Evolutionary conservation across 768 basidiomycete genomes (phyloP).

Genomic region (Pleurotus djamor): DNA sequence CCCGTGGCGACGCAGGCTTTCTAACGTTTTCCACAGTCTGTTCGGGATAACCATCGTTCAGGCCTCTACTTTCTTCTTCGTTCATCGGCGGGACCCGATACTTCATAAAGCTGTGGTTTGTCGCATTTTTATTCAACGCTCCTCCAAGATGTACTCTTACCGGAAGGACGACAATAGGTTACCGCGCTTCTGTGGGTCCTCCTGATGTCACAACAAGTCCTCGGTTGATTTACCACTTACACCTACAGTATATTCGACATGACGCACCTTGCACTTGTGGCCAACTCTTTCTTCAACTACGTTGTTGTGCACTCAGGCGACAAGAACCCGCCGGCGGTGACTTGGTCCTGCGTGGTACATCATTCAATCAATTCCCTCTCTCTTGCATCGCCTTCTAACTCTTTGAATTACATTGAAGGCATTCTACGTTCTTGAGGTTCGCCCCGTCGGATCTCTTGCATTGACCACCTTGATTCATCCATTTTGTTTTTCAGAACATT

Average conservation of each 20-base stretch:
- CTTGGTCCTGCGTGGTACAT: conserved; percentile 2
- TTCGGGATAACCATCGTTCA: conserved; percentile 3
- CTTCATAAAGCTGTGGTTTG: conserved; percentile 2
- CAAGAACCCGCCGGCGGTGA: background rate
- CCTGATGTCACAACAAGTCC: background rate
- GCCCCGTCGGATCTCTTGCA: background rate
- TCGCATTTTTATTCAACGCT: background rate
- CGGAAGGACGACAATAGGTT: background rate
- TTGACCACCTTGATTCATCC: background rate
- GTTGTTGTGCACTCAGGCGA: background rate
- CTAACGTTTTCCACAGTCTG: background rate
- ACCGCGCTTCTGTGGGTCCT: background rate
- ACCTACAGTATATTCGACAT: background rate
- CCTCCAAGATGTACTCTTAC: no score
- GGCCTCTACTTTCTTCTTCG: conserved; percentile 2
- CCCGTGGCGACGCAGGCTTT: background rate
- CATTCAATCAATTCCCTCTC: background rate
- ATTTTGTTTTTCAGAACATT: background rate
- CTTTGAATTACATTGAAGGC: background rate
- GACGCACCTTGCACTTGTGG: background rate
- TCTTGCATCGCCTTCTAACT: background rate
- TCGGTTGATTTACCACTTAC: background rate
- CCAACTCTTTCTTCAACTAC: conserved; percentile 3
- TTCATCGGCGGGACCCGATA: background rate
- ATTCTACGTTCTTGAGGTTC: background rate